Evolutionary conservation across 306 rosid genomes (phyloP).

Genomic region (Quercus suber): DNA sequence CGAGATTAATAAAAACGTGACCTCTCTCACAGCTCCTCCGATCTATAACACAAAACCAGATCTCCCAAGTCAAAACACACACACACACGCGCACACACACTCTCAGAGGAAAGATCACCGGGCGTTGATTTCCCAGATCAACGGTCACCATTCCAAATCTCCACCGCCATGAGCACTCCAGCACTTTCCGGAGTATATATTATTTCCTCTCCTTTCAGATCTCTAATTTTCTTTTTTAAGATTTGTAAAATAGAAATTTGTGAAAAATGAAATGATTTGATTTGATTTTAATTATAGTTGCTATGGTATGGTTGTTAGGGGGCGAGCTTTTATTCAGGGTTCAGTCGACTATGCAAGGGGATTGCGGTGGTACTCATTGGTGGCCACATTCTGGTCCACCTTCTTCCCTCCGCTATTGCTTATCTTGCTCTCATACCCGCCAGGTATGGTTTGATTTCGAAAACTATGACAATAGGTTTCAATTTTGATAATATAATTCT

Average conservation of each 20-base stretch:
- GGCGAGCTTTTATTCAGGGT: conserved; percentile 51
- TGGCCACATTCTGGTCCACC: conserved; percentile 61
- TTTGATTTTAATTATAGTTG: too few species aligned
- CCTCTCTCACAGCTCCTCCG: background rate
- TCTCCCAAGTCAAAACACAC: too few species aligned
- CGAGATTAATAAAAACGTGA: too few species aligned
- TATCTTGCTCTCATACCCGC: conserved; percentile 94
- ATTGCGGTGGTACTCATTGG: conserved; percentile 58
- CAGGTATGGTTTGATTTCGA: conserved; percentile 25
- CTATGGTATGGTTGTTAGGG: conserved; percentile 31
- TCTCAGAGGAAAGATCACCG: background rate
- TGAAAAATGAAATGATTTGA: background rate
- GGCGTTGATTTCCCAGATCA: background rate
- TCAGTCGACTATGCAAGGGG: conserved; percentile 83
- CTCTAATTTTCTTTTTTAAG: background rate
- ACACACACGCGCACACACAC: too few species aligned
- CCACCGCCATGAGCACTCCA: conserved; percentile 53
- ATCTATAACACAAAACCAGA: background rate
- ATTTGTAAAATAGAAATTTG: background rate
- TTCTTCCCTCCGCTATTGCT: conserved; percentile 54
- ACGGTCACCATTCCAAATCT: conserved; percentile 6
- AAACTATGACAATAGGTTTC: too few species aligned
- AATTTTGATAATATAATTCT: too few species aligned
- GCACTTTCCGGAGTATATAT: conserved; percentile 43
- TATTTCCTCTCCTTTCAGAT: conserved; percentile 5